Evolutionary conservation across 2,329 filamentous ascomycete genomes (phyloP), one percentile per base, ranked within the genome.

Genomic region (Aspergillus terreus): DNA sequence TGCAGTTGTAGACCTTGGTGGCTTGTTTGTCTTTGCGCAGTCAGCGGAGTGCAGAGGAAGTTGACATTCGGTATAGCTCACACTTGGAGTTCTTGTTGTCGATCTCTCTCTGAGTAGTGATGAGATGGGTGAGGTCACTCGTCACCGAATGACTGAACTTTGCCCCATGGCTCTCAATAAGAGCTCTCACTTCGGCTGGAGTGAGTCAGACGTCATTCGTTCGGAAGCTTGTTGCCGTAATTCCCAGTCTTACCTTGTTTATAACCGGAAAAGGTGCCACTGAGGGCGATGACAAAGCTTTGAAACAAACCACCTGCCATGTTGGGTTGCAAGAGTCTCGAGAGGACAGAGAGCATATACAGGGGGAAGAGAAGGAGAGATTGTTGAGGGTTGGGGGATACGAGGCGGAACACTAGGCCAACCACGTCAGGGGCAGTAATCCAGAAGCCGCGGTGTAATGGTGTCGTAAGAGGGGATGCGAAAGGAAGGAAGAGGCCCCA

Each of bases 251-350:
- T 59, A 73, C 72, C 64, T 58, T 88, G 83, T 3, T 76, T 80
- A 23, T 74, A 67, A 5, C 74, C 72, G 1, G 78, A 70, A 58
- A 88, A 84, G 4, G 78, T 79, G 53, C 86, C 86, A 51, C 81
- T 84, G 23, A 87, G 65, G 19, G 78, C 80, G 42, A 89, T 72
- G 5, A 71, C 56, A 6, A 63, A 47, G 0, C 63, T 56, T 44
- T 68, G 67, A 42, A 72, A 68, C 12, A 56, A 30, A 30, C 27
- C 27, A 30, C 27, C 7, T 30, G 27, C 7, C 27, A 30, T 30
- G 6, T 9, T 10, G 27, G 7, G 27, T 10, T 4, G 27, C 7
- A 11, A 11, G 2, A 7, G 27, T 30, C 7, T 4, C 7, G 7
- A 30, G 27, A 11, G 27, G 6, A 30, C 7, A 11, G 27, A 30